phyloP scores from a whole-genome alignment of 257 asterid species.

The Scutellaria barbata region DNA sequence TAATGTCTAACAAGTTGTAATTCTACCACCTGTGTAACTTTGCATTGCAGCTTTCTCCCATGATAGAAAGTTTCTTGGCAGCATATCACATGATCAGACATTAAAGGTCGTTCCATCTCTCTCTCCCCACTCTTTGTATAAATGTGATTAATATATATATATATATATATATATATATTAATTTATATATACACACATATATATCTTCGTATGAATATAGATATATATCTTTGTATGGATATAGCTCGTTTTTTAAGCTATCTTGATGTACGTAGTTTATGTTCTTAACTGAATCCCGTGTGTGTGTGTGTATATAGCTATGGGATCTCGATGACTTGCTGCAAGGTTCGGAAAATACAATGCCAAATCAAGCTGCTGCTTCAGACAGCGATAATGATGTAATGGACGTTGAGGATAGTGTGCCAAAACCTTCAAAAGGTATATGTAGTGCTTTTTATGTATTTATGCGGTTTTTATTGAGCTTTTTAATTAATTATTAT shows the following conservation, averaged over 20 bases:
- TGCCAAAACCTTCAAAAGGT: conserved; percentile 75
- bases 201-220: background rate
- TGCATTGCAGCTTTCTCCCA: conserved; percentile 76
- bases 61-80: conserved; percentile 87
- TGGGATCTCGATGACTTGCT: conserved; percentile 83
- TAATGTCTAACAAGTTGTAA: conserved; percentile 2
- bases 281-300: conserved; percentile 6
- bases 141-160: background rate
- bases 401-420: conserved; percentile 70
- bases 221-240: background rate
- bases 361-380: conserved; percentile 44
- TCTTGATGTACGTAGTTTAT: conserved; percentile 1
- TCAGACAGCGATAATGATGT: conserved; percentile 70
- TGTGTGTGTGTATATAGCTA: conserved; percentile 40
- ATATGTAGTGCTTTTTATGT: background rate
- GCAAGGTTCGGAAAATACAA: conserved; percentile 56
- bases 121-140: background rate
- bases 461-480: background rate
- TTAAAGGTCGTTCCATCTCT: conserved; percentile 57
- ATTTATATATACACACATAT: background rate
- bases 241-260: background rate
- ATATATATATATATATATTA: background rate
- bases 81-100: conserved; percentile 84
- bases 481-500: background rate
- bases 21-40: conserved; percentile 29